phyloP scores from a whole-genome alignment of 1,139 yeast species.

The Hyphopichia wangnamkhiaoensis region DNA sequence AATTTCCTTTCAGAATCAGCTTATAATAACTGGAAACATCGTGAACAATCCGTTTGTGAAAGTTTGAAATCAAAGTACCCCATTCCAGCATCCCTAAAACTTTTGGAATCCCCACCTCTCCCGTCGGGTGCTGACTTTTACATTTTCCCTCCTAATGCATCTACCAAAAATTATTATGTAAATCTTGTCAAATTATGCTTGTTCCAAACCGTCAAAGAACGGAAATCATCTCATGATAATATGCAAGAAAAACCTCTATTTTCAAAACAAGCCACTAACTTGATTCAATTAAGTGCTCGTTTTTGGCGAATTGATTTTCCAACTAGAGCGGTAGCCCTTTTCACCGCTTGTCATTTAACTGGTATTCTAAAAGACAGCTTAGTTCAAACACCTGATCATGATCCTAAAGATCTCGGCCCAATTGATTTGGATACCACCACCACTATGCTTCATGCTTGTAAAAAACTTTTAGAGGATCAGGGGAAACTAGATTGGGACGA shows the following conservation, averaged over 20 bases:
- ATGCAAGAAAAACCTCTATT: constrained; percentile 26
- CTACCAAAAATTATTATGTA: constrained; percentile 30
- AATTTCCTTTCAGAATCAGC: constrained; percentile 43
- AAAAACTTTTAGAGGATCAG: constrained; percentile 31
- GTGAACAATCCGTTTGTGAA: constrained; percentile 42
- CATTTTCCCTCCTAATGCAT: constrained; percentile 43
- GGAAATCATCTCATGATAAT: constrained; percentile 15
- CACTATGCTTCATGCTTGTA: constrained; percentile 30
- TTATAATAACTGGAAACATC: constrained; percentile 55
- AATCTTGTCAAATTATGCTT: constrained; percentile 30
- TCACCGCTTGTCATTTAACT: constrained; percentile 53
- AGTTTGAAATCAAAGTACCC: constrained; percentile 41
- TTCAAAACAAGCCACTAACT: constrained; percentile 40
- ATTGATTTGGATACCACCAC: constrained; percentile 30
- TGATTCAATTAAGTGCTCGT: constrained; percentile 47
- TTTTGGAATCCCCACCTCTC: constrained; percentile 28
- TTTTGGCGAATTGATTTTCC: constrained; percentile 64
- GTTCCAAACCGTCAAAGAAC: constrained; percentile 19
- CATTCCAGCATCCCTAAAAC: constrained; percentile 34
- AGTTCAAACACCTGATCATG: constrained; percentile 14
- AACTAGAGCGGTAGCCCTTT: constrained; percentile 53
- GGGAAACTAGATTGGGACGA: constrained; percentile 38
- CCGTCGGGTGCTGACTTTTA: constrained; percentile 38
- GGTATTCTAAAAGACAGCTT: constrained; percentile 37
- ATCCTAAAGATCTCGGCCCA: constrained; percentile 28